phyloP scores from a whole-genome alignment of 805 yeast species.

The Candida methanosorbosa region DNA sequence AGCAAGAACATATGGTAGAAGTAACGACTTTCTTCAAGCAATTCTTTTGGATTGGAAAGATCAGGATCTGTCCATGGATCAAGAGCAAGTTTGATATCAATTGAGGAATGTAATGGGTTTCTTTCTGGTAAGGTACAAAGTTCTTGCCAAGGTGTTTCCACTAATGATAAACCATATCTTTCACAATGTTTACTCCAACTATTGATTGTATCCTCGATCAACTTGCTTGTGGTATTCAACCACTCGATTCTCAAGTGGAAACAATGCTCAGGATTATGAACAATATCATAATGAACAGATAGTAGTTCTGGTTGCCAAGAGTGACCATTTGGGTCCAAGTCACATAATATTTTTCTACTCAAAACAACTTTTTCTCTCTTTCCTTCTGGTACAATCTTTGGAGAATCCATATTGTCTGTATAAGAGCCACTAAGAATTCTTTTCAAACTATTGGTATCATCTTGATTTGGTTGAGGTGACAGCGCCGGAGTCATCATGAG shows the following conservation, averaged over 20 bases:
- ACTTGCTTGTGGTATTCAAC: conserved; percentile 82
- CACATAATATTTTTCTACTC: conserved; percentile 57
- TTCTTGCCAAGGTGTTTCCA: conserved; percentile 90
- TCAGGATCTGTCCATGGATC: conserved; percentile 66
- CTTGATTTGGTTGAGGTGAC: neutral
- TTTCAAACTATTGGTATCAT: neutral
- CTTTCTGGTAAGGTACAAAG: conserved; percentile 63
- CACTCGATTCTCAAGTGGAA: conserved; percentile 88
- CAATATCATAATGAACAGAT: conserved; percentile 81
- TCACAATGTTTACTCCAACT: conserved; percentile 81
- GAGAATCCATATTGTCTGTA: neutral
- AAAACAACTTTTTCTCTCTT: conserved; percentile 35
- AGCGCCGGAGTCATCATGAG: conserved; percentile 5
- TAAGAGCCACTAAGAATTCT: neutral
- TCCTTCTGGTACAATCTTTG: too few relatives aligned
- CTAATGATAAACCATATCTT: conserved; percentile 69
- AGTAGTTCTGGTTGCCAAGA: conserved; percentile 74
- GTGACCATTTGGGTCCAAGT: conserved; percentile 64
- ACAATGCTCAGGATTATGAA: conserved; percentile 92
- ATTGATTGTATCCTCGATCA: conserved; percentile 69
- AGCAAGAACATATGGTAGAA: conserved; percentile 74
- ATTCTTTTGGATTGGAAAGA: conserved; percentile 28
- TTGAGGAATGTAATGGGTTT: conserved; percentile 86
- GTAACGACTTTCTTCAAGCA: conserved; percentile 44
- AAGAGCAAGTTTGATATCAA: conserved; percentile 54